phyloP scores from a whole-genome alignment of 2,329 filamentous ascomycete species.

The Raffaelea albimanens region DNA sequence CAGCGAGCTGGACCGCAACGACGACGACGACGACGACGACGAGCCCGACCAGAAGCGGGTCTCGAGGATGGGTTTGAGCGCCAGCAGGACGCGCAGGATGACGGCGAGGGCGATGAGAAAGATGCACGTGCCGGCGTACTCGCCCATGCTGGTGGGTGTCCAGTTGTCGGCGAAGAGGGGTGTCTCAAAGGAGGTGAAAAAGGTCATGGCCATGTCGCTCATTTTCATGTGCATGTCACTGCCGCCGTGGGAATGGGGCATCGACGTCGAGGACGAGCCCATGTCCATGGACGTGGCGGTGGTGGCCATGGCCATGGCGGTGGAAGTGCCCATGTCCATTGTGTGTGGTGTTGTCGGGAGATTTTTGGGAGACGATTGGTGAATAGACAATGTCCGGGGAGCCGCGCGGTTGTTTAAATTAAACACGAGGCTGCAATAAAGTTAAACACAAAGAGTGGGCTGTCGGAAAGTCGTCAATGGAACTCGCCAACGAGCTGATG shows the following conservation, averaged over 20 bases:
- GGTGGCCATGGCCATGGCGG: neutral
- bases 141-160: conserved; percentile 59
- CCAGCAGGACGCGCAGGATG: conserved; percentile 60
- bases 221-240: neutral
- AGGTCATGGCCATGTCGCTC: conserved; percentile 25
- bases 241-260: neutral
- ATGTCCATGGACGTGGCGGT: neutral
- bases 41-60: conserved; percentile 43
- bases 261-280: neutral
- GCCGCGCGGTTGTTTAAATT: too few relatives aligned
- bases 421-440: too few relatives aligned
- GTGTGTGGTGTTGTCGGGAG: neutral
- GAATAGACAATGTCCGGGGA: too few relatives aligned
- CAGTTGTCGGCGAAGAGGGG: conserved; percentile 54
- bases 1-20: too few relatives aligned
- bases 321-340: neutral
- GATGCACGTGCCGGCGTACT: conserved; percentile 83
- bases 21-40: too few relatives aligned
- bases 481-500: too few relatives aligned
- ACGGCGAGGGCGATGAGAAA: conserved; percentile 73
- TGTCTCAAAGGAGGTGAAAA: conserved; percentile 46
- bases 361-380: too few relatives aligned
- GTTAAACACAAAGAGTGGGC: too few relatives aligned
- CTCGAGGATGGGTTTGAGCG: conserved; percentile 56
- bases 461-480: too few relatives aligned